Conservation (phyloP, 805 yeast genomes). For the Suhomyces kilbournensis region DNA sequence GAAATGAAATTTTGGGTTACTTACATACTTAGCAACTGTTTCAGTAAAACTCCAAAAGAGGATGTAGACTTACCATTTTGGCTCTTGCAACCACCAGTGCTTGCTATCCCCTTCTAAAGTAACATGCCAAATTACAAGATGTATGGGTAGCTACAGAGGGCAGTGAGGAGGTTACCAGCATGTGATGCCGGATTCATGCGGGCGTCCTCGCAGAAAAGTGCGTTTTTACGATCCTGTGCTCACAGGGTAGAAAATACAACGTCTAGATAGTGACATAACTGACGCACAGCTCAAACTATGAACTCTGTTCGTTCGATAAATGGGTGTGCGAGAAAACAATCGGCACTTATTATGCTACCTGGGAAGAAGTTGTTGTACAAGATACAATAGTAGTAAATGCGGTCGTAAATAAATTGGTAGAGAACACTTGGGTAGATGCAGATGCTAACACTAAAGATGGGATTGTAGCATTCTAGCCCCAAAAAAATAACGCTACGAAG, state of each 20-base stretch:
- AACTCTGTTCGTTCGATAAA: neutral
- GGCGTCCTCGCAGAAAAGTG: neutral
- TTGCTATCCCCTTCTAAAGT: neutral
- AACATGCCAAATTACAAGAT: neutral
- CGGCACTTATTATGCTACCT: neutral
- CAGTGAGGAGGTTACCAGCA: neutral
- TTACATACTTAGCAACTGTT: neutral
- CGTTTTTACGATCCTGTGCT: neutral
- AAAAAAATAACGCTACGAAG: neutral
- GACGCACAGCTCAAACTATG: neutral
- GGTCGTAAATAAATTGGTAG: neutral
- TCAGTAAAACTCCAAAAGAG: neutral
- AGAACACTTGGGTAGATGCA: neutral
- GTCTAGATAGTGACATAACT: too few relatives aligned
- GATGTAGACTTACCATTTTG: neutral
- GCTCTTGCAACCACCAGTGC: neutral
- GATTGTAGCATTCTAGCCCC: neutral
- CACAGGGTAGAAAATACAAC: neutral
- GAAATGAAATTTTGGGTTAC: neutral
- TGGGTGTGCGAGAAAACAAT: neutral
- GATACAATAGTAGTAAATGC: neutral
- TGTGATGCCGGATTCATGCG: neutral
- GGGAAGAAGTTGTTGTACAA: neutral
- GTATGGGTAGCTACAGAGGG: neutral
- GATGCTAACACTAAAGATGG: neutral